These are phyloP conservation scores for Carpinus viminea DNA, from an alignment of 306 rosid genomes.

Conservation along the genomic window DNA sequence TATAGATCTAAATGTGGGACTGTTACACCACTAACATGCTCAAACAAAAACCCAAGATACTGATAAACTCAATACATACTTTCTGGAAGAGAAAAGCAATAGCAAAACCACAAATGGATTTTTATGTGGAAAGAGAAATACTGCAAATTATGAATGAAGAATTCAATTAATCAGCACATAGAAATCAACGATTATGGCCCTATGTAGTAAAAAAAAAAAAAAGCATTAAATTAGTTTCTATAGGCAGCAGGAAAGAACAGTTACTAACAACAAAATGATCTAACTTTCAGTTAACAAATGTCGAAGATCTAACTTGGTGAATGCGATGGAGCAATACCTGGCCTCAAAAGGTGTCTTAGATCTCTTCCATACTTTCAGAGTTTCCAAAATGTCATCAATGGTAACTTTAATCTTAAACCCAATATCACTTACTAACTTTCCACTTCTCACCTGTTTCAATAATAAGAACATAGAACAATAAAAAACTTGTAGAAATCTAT, in stretches of 20 bases:
- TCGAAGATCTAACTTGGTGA: not conserved
- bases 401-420: constrained; percentile 83
- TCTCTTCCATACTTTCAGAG: constrained; percentile 62
- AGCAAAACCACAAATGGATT: constrained; percentile 45
- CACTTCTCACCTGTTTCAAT: constrained; percentile 67
- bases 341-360: constrained; percentile 53
- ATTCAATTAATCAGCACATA: constrained; percentile 21
- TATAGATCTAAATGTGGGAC: too few relatives aligned
- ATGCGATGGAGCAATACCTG: constrained; percentile 49
- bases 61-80: constrained; percentile 82
- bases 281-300: constrained; percentile 3
- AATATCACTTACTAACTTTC: constrained; percentile 55
- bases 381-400: constrained; percentile 61
- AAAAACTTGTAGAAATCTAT: not conserved
- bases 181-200: too few relatives aligned
- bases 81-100: constrained; percentile 41
- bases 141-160: constrained; percentile 77
- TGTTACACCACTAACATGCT: not conserved
- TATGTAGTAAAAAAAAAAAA: too few relatives aligned
- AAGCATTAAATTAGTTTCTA: too few relatives aligned
- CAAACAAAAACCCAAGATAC: constrained; percentile 56
- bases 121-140: constrained; percentile 78
- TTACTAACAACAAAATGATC: not conserved
- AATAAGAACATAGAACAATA: constrained; percentile 8
- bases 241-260: not conserved